Evolutionary conservation across 2,329 filamentous ascomycete species (phyloP), one percentile per base, ranked within the genome.

Genomic region (Hirsutella rhossiliensis): DNA sequence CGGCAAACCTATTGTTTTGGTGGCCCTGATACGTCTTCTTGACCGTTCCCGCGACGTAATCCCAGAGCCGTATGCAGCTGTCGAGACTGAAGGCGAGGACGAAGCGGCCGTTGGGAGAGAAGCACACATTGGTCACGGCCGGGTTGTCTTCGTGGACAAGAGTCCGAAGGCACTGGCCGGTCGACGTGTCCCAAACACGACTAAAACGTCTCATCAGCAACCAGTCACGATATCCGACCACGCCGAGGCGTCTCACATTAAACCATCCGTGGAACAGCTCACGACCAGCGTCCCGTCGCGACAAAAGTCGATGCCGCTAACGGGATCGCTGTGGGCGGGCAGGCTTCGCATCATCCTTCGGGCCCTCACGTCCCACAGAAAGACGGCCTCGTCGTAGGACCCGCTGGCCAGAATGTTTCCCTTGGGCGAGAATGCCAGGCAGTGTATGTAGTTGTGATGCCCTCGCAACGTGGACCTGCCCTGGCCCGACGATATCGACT

Each of bases 21-120:
- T 97, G 92, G 0, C 92, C 92, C 60, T 96, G 88, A 63, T 97
- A 98, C 13, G 92, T 98, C 72, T 98, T 98, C 56, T 95, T 83
- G 53, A 92, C 92, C 27, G 81, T 80, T 8, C 90, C 90, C 32
- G 87, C 80, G 9, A 94, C 84, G 59, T 97, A 98, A 62, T 96
- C 86, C 92, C 92, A 98, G 19, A 98, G 69, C 2, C 92, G 80
- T 40, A 98, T 76, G 58, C 85, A 90, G 48, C 82, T 85, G 67
- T 98, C 92, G 51, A 96, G 74, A 50, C 87, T 95, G 63, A 85
- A 95, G 12, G 92, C 90, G 3, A 97, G 75, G 44, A 98, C 83
- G 59, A 85, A 96, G 50, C 86, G 88, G 17, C 92, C 90, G 58
- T 98, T 98, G 3, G 92, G 90, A 5, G 84, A 84, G 67, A 98